Evolutionary conservation across 352 stramenopile genomes (phyloP).

Genomic region (Pythium dissotocum): DNA sequence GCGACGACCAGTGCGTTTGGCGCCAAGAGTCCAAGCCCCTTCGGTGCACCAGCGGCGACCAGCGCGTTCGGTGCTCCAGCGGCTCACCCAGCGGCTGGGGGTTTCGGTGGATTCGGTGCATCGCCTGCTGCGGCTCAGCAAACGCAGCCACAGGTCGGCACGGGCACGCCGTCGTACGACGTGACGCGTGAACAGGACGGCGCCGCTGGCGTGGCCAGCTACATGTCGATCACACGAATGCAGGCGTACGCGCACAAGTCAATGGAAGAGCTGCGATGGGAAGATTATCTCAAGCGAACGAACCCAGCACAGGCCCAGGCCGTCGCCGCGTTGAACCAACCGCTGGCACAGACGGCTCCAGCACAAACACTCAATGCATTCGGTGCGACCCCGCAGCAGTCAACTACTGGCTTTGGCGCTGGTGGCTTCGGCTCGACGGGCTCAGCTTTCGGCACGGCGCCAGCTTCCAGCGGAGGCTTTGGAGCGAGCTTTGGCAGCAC

Average conservation of each 20-base stretch:
- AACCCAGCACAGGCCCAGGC: constrained; percentile 40
- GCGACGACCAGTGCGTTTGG: constrained; percentile 50
- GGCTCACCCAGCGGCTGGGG: constrained; percentile 22
- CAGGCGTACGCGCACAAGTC: constrained; percentile 73
- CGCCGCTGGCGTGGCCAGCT: constrained; percentile 27
- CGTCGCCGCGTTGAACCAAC: constrained; percentile 29
- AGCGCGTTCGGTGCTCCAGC: constrained; percentile 25
- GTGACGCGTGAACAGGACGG: constrained; percentile 61
- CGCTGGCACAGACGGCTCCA: constrained; percentile 30
- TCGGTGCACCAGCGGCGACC: constrained; percentile 11
- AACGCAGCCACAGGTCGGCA: constrained; percentile 55
- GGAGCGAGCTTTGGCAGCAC: constrained; percentile 26
- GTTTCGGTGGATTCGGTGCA: constrained; percentile 26
- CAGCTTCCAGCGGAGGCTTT: constrained; percentile 34
- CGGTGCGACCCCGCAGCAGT: constrained; percentile 21
- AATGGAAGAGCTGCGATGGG: constrained; percentile 68
- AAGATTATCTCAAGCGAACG: constrained; percentile 80
- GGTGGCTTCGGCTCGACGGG: constrained; percentile 45
- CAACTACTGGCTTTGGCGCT: constrained; percentile 26
- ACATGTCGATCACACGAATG: constrained; percentile 73
- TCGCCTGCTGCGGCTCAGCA: background rate
- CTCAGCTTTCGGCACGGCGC: constrained; percentile 30
- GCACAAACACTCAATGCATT: constrained; percentile 30
- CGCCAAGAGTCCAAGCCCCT: constrained; percentile 31
- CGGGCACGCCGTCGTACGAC: constrained; percentile 70